Evolutionary conservation across 768 basidiomycete species (phyloP), one percentile per base, ranked within the genome.

Genomic region (Tricholomella constricta): DNA sequence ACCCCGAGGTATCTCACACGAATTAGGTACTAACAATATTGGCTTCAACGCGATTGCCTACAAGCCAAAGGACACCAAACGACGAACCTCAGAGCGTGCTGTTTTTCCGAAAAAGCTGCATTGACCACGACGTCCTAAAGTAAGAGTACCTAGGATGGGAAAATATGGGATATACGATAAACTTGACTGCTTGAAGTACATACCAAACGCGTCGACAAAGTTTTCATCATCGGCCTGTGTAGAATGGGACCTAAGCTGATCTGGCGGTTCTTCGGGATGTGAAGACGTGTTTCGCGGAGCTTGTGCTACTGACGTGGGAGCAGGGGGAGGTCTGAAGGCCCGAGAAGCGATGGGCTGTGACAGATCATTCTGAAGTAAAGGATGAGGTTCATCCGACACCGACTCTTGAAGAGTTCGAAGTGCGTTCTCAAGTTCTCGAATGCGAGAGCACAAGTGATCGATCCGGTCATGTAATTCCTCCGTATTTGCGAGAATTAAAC

Each of bases 401-500:
- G 73, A 66, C 11, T 75, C 68, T 54, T 84, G 85, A 34, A 83
- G 63, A 14, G 56, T 66, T 17, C 73, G 72, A 29, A 89, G 76
- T 1, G 80, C 85, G 15, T 72, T 74, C 65, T 90, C 88, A 0
- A 89, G 78, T 37, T 80, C 77, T 26, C 78, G 80, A 49, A 84
- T 81, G n/a, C 85, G 81, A 5, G 70, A 63, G 38, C 75, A 69
- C 40, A 87, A 72, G 0, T 66, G 61, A 34, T 84, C 86, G 6
- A 88, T 83, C 56, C 79, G 78, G 45, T 81, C 80, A 65, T 90
- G 86, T 7, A 90, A 74, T 52, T 90, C 85, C 57, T 84, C 82
- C 1, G 86, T 89, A 59, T 84, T 83, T 20, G 88, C 78, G 22
- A 89, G 77, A 23, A 88, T 71, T 51, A 86, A 71, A 22, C 81